Conservation (phyloP, 371 early-diverging fungal species). For the Mortierella sp. region DNA sequence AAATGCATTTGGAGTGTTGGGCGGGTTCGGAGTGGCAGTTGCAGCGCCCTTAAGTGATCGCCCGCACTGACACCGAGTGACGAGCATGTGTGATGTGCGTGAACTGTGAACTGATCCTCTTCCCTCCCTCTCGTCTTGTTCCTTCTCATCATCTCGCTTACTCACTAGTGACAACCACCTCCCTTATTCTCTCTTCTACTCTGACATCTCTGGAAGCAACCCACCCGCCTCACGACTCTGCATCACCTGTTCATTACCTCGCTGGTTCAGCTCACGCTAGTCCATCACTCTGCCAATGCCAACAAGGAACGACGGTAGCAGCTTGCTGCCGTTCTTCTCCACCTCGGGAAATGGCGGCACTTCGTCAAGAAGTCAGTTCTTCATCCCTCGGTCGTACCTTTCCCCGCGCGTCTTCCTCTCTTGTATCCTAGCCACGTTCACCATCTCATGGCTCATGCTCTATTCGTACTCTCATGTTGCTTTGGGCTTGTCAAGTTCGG, state of each 20-base stretch:
- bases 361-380: constrained; percentile 12
- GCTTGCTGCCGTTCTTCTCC: constrained; percentile 32
- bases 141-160: not conserved
- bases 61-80: too few relatives aligned
- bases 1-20: too few relatives aligned
- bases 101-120: not conserved
- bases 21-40: too few relatives aligned
- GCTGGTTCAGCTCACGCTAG: not conserved
- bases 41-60: too few relatives aligned
- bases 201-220: not conserved
- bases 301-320: constrained; percentile 20
- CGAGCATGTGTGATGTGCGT: too few relatives aligned
- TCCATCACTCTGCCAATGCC: constrained; percentile 20
- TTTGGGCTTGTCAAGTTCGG: constrained; percentile 7
- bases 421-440: constrained; percentile 41
- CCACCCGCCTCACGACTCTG: not conserved
- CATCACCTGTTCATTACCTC: not conserved
- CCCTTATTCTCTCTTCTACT: not conserved
- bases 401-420: constrained; percentile 48
- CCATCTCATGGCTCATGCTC: constrained; percentile 35
- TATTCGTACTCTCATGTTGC: constrained; percentile 35
- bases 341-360: constrained; percentile 13
- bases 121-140: not conserved
- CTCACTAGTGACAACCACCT: too few relatives aligned
- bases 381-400: constrained; percentile 44